Percentiles rank a stretch among this genome's conserved stretches.
phyloP scores from a whole-genome alignment of 371 early-diverging fungal species.

The Haplosporangium sp. region DNA sequence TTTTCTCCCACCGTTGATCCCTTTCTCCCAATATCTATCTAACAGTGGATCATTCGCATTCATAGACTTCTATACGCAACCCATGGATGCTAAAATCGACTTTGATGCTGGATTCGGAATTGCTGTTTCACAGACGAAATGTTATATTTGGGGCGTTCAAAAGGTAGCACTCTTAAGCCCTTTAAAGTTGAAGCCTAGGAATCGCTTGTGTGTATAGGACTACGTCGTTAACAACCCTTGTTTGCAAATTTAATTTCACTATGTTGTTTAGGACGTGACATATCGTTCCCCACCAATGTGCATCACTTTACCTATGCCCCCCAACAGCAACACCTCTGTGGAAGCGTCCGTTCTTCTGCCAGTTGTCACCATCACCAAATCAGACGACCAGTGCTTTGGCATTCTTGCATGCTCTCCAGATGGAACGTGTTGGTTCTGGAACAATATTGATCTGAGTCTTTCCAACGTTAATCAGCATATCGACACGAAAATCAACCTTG shows the following conservation, averaged over 20 bases:
- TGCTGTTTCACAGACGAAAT: conserved; percentile 35
- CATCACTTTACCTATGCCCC: conserved; percentile 50
- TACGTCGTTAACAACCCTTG: background rate
- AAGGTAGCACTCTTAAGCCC: conserved; percentile 14
- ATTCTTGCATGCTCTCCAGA: conserved; percentile 46
- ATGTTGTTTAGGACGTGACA: conserved; percentile 18
- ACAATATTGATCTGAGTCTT: conserved; percentile 44
- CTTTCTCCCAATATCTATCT: background rate
- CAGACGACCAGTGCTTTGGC: conserved; percentile 34
- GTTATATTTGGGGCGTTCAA: conserved; percentile 51
- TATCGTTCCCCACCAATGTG: conserved; percentile 47
- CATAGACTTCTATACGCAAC: conserved; percentile 43
- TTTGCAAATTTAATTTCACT: too few relatives aligned
- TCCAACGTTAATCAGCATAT: conserved; percentile 40
- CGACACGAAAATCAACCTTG: conserved; percentile 27
- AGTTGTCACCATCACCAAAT: conserved; percentile 40
- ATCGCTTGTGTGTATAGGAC: background rate
- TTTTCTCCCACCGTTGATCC: background rate
- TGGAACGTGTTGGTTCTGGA: conserved; percentile 53
- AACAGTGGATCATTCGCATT: background rate
- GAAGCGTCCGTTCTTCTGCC: conserved; percentile 32
- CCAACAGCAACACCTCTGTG: conserved; percentile 20
- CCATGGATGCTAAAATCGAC: conserved; percentile 43
- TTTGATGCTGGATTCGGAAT: conserved; percentile 42
- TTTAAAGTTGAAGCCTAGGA: background rate